Conservation (phyloP, 345 rosid genomes). For the Brassica incana region DNA sequence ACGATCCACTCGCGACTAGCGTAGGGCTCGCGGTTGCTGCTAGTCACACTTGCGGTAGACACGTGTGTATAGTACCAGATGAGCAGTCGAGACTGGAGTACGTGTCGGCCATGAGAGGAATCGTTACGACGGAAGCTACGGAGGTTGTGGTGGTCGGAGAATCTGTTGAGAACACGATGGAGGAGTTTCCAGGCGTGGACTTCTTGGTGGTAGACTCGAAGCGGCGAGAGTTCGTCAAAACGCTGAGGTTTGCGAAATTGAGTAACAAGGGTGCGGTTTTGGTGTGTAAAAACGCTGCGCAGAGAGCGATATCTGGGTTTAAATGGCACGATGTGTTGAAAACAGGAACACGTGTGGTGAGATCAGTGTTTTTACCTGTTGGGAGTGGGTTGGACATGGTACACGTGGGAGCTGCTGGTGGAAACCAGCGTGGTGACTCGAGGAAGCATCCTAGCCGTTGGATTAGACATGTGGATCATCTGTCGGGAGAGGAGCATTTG, state of each 20-base stretch:
- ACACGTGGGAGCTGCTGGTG: slow-evolving; percentile 50
- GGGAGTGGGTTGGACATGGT: slow-evolving; percentile 81
- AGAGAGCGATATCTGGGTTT: slow-evolving; percentile 45
- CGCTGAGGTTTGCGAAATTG: slow-evolving; percentile 62
- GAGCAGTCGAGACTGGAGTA: slow-evolving; percentile 65
- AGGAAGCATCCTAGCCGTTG: slow-evolving; percentile 57
- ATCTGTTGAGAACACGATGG: slow-evolving; percentile 54
- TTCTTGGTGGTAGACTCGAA: slow-evolving; percentile 77
- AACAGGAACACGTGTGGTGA: slow-evolving; percentile 60
- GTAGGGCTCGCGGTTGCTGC: slow-evolving; percentile 75
- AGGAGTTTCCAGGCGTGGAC: slow-evolving; percentile 54
- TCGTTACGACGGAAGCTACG: slow-evolving; percentile 31
- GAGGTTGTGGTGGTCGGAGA: slow-evolving; percentile 57
- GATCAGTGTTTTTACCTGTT: slow-evolving; percentile 69
- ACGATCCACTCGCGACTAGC: slow-evolving; percentile 66
- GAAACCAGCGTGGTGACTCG: slow-evolving; percentile 18
- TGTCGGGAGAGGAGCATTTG: slow-evolving; percentile 76
- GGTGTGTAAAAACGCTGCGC: slow-evolving; percentile 70
- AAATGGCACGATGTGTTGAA: slow-evolving; percentile 59
- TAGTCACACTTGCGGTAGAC: slow-evolving; percentile 64
- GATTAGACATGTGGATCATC: slow-evolving; percentile 67
- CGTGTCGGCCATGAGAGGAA: slow-evolving; percentile 42
- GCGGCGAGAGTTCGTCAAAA: slow-evolving; percentile 54
- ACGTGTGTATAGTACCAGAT: slow-evolving; percentile 79
- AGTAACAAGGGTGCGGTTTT: slow-evolving; percentile 70